phyloP scores from a whole-genome alignment of 2,329 filamentous ascomycete genomes.

The Exophiala sp. region DNA sequence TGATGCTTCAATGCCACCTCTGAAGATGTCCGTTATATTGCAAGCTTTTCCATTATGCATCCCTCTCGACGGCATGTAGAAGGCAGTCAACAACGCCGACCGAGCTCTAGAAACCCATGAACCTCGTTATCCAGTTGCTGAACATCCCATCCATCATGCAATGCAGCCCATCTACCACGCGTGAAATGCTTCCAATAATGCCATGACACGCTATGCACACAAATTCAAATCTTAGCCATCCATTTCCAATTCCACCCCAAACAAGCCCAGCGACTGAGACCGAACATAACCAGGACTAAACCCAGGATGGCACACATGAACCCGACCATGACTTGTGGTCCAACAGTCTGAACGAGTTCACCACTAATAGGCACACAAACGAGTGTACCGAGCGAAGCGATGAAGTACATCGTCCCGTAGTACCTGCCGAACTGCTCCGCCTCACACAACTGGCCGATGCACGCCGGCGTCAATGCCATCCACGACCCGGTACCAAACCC shows the following conservation, averaged over 20 bases:
- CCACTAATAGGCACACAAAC: slow-evolving; percentile 47
- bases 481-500: slow-evolving; percentile 50
- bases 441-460: slow-evolving; percentile 46
- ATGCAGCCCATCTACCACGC: too few relatives aligned
- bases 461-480: slow-evolving; percentile 38
- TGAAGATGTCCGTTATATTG: too few relatives aligned
- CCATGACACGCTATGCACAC: not conserved
- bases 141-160: too few relatives aligned
- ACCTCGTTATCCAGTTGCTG: too few relatives aligned
- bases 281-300: slow-evolving; percentile 32
- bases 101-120: too few relatives aligned
- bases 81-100: too few relatives aligned
- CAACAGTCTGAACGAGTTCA: slow-evolving; percentile 45
- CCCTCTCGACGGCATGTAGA: too few relatives aligned
- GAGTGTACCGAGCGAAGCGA: slow-evolving; percentile 46
- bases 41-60: too few relatives aligned
- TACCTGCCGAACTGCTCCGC: slow-evolving; percentile 48
- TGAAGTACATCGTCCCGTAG: slow-evolving; percentile 47
- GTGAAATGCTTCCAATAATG: not conserved
- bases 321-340: slow-evolving; percentile 44
- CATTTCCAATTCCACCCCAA: slow-evolving; percentile 38
- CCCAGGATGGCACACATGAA: slow-evolving; percentile 46
- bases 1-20: too few relatives aligned
- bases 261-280: slow-evolving; percentile 36
- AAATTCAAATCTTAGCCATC: slow-evolving; percentile 35